Evolutionary conservation across 2,329 filamentous ascomycete genomes (phyloP), one percentile per base, ranked within the genome.

Genomic region (Aphanocladium album): DNA sequence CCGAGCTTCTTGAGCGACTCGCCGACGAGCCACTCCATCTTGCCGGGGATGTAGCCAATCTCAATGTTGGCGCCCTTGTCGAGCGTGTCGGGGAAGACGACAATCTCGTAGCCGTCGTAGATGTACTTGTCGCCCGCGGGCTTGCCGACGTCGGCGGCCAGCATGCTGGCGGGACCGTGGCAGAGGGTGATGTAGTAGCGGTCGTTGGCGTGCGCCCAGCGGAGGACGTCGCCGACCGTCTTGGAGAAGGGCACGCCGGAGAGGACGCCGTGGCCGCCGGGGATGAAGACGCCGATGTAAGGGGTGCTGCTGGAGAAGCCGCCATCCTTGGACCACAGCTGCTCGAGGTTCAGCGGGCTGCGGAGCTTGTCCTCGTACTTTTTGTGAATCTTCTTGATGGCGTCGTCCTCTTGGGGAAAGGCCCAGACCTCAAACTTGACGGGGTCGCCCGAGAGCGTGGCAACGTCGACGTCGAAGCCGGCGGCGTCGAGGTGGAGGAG

Each of bases 371-470:
- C 19, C 55, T 61, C 60, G 62, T 64, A 65, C 52, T 64, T 64
- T 11, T 69, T 64, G 41, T 70, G 70, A 33, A 71, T 62, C 17
- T 66, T 58, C 58, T 67, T 65, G 12, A 64, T 64, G 3, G 60
- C 62, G 47, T 65, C 60, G 54, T 67, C 66, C 61, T 65, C 67
- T 61, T 63, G 62, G 47, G 63, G 68, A 61, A 68, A 69, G 3
- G 65, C 65, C 65, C 65, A 66, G 62, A 66, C 64, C 49, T 66
- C 65, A 21, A 66, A 59, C 60, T 66, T 66, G 62, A 66, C 65
- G 19, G 65, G 65, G 33, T 64, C 64, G 47, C 65, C 65, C 1
- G 64, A 63, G 19, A 65, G 30, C 25, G 65, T 66, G 27, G 65
- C 64, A 9, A 66, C 54, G 56, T 66, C 64, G 33, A 66, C 61